Evolutionary conservation across 257 asterid genomes (phyloP), one percentile per base, ranked within the genome.

Genomic region (Scutellaria baicalensis): DNA sequence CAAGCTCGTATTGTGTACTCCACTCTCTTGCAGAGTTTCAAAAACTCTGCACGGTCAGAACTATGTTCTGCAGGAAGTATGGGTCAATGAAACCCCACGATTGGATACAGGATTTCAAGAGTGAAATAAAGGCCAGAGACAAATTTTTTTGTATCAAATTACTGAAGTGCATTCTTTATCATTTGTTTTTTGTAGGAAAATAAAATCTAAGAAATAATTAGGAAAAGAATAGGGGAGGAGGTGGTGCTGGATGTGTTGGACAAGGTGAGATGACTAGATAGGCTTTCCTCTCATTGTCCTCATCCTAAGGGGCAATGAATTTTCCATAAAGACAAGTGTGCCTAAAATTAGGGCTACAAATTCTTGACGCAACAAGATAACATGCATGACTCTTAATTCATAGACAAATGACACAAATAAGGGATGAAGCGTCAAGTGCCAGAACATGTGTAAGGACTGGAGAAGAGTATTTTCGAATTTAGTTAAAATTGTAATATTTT

Each of bases 1-100:
- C 99, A 93, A 61, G 99, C 99, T 69, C 97, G 90, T 69, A 93
- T 85, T 50, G 95, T 91, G 81, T 93, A 93, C 83, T 93, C 99
- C 47, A 91, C 92, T 75, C 99, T 87, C 91, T 93, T 93, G 77
- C 97, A 93, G 47, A 93, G 92, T 87, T 91, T 93, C 84, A 93
- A 77, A 76, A 93, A 93, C 73, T 93, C 99, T 1, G 94, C 83
- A 38, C 96, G 95, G 71, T 93, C 97, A 64, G 99, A 79, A 75
- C 81, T 78, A 51, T 85, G 99, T 70, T 91, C 99, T 91, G 89
- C 76, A 69, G 35, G 36, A 52, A 42, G 43, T 48, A 58, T 43
- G 35, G 21, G 44, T 57, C 21, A 57, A 23, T 12, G 2, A 33
- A 33, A 31, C 20, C 62, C 21, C 64, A 58, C 7, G 43, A 13